phyloP scores from a whole-genome alignment of 768 basidiomycete genomes.

The Neoboletus subvelutipes region DNA sequence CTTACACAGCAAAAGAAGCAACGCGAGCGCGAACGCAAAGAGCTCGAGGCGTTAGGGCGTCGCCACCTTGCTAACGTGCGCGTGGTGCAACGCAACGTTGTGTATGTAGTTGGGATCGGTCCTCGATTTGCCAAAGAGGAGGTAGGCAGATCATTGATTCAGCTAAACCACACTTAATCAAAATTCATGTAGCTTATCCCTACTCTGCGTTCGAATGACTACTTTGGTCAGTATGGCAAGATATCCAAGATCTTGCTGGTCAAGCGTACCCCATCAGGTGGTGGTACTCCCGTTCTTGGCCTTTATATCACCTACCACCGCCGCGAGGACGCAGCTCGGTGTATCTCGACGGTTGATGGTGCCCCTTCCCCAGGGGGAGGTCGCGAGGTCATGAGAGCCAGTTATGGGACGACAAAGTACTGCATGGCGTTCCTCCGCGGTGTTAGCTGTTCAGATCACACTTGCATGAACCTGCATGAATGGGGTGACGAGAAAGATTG shows the following conservation, averaged over 20 bases:
- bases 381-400: constrained; percentile 87
- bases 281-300: constrained; percentile 76
- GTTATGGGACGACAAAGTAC: constrained; percentile 96
- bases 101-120: constrained; percentile 95
- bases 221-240: constrained; percentile 98
- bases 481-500: constrained; percentile 99
- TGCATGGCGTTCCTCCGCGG: constrained; percentile 94
- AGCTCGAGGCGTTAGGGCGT: constrained; percentile 82
- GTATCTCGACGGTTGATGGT: constrained; percentile 92
- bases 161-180: background rate
- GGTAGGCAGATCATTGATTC: constrained; percentile 45
- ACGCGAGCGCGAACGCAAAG: constrained; percentile 92
- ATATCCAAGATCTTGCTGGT: constrained; percentile 93
- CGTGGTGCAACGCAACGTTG: constrained; percentile 94
- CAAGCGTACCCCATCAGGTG: constrained; percentile 79
- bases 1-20: constrained; percentile 94
- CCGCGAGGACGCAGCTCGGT: constrained; percentile 91
- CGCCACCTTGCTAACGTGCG: constrained; percentile 89
- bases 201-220: constrained; percentile 90
- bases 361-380: constrained; percentile 87
- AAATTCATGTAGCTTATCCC: constrained; percentile 67
- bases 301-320: constrained; percentile 95
- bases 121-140: constrained; percentile 95
- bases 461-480: constrained; percentile 94
- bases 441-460: constrained; percentile 77